Base-by-base conservation (phyloP, 257 asterid species). In the Scutellaria baicalensis region DNA sequence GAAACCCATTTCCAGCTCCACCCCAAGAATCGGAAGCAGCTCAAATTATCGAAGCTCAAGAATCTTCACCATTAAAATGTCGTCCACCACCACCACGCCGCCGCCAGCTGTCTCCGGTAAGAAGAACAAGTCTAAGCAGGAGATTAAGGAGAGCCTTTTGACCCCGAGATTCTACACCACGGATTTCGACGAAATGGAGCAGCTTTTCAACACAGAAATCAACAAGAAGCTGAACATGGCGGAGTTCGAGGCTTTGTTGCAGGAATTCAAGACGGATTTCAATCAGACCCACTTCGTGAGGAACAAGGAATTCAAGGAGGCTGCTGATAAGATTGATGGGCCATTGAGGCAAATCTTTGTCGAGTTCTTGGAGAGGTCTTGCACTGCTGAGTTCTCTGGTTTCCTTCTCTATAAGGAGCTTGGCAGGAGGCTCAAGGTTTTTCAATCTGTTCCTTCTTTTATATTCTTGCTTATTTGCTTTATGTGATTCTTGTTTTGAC, bases 181-280 rank as follows among this genome's bases (percentile, higher is more conserved):
- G 10, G 98, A 93, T 69, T 93, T 93, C 43, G 95, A 91, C 16
- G 99, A 93, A 76, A 93, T 93, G 99, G 99, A 93, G 89, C 89
- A 69, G 80, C 96, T 92, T 5, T 92, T 92, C 93, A 90, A 86
- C 90, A 82, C 96, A 0, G 86, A 93, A 70, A 91, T 91, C 80
- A 93, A 91, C 89, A 87, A 83, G 89, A 93, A 93, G 56, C 63
- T 91, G 76, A 91, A 91, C 81, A 81, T 91, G 80, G 84, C 75
- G 8, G 99, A 93, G 79, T 93, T 93, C 65, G 95, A 85, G 40
- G 97, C 97, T 0, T 70, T 90, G 69, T 68, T 87, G 72, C 97
- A 93, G 90, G 99, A 91, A 66, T 91, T 93, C 92, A 93, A 93
- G 91, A 93, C 97, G 13, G 99, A 93, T 74, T 93, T 91, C 79